These are phyloP conservation scores for Cucurbitaria berberidis DNA, from an alignment of 2,329 filamentous ascomycete genomes.

Conservation along the genomic window DNA sequence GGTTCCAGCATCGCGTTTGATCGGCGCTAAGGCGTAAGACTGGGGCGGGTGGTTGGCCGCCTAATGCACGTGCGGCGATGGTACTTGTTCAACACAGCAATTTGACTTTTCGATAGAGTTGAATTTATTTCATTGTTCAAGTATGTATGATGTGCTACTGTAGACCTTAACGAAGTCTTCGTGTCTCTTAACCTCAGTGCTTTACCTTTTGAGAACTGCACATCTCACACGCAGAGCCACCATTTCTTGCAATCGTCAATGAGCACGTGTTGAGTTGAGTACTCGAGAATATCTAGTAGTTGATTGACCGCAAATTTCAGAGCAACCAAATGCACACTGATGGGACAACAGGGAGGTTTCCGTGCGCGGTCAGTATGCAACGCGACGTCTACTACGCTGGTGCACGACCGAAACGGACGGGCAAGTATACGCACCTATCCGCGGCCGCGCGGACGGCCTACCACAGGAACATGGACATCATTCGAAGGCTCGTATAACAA, in stretches of 20 bases:
- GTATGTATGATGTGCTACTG: neutral
- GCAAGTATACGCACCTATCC: conserved; percentile 3
- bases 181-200: neutral
- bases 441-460: conserved; percentile 7
- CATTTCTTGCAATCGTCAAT: neutral
- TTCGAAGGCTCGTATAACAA: neutral
- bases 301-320: neutral
- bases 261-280: neutral
- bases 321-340: neutral
- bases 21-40: conserved; percentile 1
- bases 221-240: no score
- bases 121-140: neutral
- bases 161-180: neutral
- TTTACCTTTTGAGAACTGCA: no score
- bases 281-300: neutral
- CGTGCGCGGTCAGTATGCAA: neutral
- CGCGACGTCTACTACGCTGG: neutral
- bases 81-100: neutral
- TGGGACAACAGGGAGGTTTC: neutral
- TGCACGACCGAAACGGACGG: neutral
- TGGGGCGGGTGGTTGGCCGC: neutral
- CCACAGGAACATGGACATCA: neutral
- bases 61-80: neutral
- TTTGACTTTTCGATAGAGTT: neutral
- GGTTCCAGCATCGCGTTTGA: conserved; percentile 1